Conservation (phyloP, 768 basidiomycete species). For the Inosperma sp. region DNA sequence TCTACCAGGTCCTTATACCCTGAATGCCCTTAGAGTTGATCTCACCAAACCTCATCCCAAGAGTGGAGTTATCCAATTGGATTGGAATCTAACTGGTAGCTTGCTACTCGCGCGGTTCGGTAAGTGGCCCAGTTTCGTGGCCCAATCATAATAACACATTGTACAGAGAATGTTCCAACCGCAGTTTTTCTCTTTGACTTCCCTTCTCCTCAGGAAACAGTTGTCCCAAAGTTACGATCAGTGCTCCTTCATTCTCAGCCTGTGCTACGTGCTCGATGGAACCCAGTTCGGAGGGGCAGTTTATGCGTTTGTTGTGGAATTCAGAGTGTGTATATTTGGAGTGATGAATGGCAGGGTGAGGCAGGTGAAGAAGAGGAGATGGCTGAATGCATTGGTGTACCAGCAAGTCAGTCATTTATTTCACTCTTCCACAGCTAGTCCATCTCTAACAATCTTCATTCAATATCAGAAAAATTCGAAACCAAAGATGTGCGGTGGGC, state of each 20-base stretch:
- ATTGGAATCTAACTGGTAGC: slow-evolving; percentile 77
- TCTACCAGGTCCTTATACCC: slow-evolving; percentile 49
- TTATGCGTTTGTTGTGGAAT: slow-evolving; percentile 64
- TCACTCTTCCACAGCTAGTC: background rate
- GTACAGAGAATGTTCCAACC: slow-evolving; percentile 56
- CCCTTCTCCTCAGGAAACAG: slow-evolving; percentile 53
- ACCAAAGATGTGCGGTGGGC: slow-evolving; percentile 71
- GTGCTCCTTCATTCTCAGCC: slow-evolving; percentile 63
- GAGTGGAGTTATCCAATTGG: slow-evolving; percentile 64
- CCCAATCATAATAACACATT: background rate
- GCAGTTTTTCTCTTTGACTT: slow-evolving; percentile 70
- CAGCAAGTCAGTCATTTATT: slow-evolving; percentile 59
- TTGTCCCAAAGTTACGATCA: slow-evolving; percentile 56
- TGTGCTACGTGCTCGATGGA: slow-evolving; percentile 72
- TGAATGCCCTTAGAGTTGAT: slow-evolving; percentile 50
- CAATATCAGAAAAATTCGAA: slow-evolving; percentile 60
- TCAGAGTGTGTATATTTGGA: slow-evolving; percentile 72
- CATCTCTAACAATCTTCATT: background rate
- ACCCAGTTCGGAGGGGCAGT: slow-evolving; percentile 73
- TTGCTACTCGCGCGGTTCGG: slow-evolving; percentile 73
- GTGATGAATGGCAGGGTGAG: slow-evolving; percentile 72
- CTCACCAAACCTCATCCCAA: slow-evolving; percentile 60
- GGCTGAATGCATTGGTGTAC: slow-evolving; percentile 88
- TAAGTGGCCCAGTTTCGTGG: slow-evolving; percentile 25
- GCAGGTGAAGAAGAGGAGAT: slow-evolving; percentile 62